Base-by-base conservation (phyloP, 1,284 basidiomycete genomes). In the Fomitopsis schrenkii region DNA sequence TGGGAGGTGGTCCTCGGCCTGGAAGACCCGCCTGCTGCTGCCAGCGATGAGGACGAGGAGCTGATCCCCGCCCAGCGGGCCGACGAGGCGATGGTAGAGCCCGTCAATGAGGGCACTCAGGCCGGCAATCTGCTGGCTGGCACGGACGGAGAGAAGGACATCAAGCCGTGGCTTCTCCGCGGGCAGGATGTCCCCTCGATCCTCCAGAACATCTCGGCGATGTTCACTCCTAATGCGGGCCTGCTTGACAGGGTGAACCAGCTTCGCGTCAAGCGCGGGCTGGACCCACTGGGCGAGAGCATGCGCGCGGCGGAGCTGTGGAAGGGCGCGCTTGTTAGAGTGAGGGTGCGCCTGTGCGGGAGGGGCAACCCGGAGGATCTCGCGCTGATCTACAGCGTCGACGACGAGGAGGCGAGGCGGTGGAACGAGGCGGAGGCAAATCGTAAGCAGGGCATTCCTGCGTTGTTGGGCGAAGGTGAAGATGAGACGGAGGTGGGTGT, bases 331-430 rank as follows among this genome's bases (percentile, higher is more conserved):
- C 71, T 95, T 19, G 76, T 94, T 7, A 81, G 81, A 60, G 86
- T 95, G 15, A 78, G 81, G 45, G 64, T 93, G 19, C 79, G 76
- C 10, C 81, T 90, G 70, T 78, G 81, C 26, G 82, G 81, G 7
- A 78, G 90, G n/a, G 94, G 94, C 1, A 79, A 82, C 17, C 92
- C 91, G 0, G 81, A 84, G 3, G 88, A 94, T 66, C 73, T 93
- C 70, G 90, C 90, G 2, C 76, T 84, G 30, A 83, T 95, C 22
- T 93, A 92, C 70, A 71, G 72, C 15, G 72, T 92, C 28, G 73
- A 78, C 3, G 83, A 85, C 61, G 79, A 77, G 5, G 83, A 88
- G 66, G 79, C 64, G 22, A 69, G 63, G 59, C 69, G 71, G 65
- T 88, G 85, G 83, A 74, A 67, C 41, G 75, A 66, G 61, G 67